Base-by-base conservation (phyloP, 2,329 filamentous ascomycete genomes). In the Exophiala dermatitidis region DNA sequence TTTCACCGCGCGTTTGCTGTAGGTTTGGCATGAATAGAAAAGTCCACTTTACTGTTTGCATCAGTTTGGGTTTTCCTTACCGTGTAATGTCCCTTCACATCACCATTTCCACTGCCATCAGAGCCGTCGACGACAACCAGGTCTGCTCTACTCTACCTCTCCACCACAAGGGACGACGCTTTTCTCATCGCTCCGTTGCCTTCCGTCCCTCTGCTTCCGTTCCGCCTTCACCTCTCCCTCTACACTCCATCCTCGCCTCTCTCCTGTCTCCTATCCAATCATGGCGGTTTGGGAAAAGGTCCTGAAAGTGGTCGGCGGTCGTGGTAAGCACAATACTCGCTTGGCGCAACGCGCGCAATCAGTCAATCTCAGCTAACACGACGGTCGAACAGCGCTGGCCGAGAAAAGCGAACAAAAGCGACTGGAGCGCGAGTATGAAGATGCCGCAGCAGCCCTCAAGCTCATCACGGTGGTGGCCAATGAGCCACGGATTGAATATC, bases 81-180 rank as follows among this genome's bases (percentile, higher is more conserved):
- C 42, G 52, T 52, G 46, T 61, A 43, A 60, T 57, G 51, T 56
- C 48, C 30, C 54, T 61, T 41, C 60, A 61, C 48, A 44, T 47
- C 33, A 60, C 60, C 51, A 60, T 55, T 45, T 59, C 59, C 38
- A 63, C 60, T 28, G 58, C 60, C 36, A 62, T 63, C 47, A 36
- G 48, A 45, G 58, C 60, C n/a, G 61, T 63, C 43, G 56, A 60
- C 55, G 60, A 63, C 56, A 62, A 63, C 40, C 61, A 62, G 48
- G 47, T 55, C 29, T 41, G 38, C 38, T 41, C n/a, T 41, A 5
- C 28, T 4, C 36, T 5, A 6, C 38, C 12, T 26, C 4, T 2
- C 2, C 36, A n/a, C 12, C 38, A 6, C 38, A 26, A 41, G 9
- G 28, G 19, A 30, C 29, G 6, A 30, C 43, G 45, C 10, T 36